Conservation (phyloP, 768 basidiomycete species). For the Lactifluus piperatus region DNA sequence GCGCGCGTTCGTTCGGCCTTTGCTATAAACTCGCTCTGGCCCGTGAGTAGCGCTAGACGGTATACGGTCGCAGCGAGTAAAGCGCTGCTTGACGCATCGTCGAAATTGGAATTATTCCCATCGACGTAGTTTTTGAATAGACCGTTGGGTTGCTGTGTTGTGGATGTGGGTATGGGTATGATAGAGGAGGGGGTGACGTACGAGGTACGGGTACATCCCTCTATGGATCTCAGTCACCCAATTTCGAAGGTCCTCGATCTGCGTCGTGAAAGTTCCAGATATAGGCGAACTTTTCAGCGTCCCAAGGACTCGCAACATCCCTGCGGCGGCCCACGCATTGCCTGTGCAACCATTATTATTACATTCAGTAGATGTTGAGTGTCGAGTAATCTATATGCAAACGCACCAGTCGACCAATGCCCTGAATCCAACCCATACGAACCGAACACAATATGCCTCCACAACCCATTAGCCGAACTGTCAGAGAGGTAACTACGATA, state of each 20-base stretch:
- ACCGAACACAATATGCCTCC: conserved; percentile 71
- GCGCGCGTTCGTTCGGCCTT: conserved; percentile 49
- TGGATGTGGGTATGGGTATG: neutral
- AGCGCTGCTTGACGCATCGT: conserved; percentile 65
- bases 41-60: conserved; percentile 50
- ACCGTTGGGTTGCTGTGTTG: conserved; percentile 33
- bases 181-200: conserved; percentile 29
- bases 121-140: conserved; percentile 72
- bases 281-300: conserved; percentile 62
- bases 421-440: conserved; percentile 44
- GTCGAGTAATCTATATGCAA: neutral
- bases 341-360: conserved; percentile 32
- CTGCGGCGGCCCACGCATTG: conserved; percentile 85
- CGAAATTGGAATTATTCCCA: conserved; percentile 42
- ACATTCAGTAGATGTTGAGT: too few relatives aligned
- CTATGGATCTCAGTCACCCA: conserved; percentile 69
- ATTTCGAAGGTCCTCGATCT: conserved; percentile 48
- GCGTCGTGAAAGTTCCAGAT: conserved; percentile 35
- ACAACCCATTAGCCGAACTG: conserved; percentile 41
- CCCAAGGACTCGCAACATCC: conserved; percentile 74
- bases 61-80: conserved; percentile 73
- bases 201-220: conserved; percentile 57
- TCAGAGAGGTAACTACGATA: conserved; percentile 64
- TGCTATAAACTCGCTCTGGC: conserved; percentile 42
- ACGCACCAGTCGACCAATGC: conserved; percentile 72